These are phyloP conservation scores for Myxozyma neotropica DNA, from an alignment of 805 yeast species.

Conservation along the genomic window DNA sequence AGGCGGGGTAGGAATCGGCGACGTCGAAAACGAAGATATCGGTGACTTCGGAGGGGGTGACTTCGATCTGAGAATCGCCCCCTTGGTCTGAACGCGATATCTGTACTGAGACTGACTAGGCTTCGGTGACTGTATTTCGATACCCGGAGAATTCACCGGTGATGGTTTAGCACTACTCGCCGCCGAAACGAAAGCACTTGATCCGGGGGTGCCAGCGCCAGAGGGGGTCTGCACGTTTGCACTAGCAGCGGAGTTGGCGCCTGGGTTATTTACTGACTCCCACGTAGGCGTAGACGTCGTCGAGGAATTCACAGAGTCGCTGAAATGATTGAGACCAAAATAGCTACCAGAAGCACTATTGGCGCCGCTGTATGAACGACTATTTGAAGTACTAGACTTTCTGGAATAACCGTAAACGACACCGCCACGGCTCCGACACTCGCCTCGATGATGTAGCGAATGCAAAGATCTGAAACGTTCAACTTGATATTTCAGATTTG, in stretches of 20 bases:
- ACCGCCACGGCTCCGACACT: not conserved
- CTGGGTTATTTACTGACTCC: constrained; percentile 7
- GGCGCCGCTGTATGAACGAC: constrained; percentile 2
- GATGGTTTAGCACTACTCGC: constrained; percentile 7
- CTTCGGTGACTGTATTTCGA: not conserved
- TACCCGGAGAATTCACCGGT: constrained; percentile 13
- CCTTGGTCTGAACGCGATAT: not conserved
- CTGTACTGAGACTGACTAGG: not conserved
- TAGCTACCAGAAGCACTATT: constrained; percentile 10
- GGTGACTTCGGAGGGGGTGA: constrained; percentile 32
- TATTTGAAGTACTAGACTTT: constrained; percentile 11
- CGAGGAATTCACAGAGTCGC: constrained; percentile 9
- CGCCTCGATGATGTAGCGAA: not conserved
- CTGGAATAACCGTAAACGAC: constrained; percentile 2
- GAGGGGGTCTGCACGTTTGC: not conserved
- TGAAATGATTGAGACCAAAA: constrained; percentile 5
- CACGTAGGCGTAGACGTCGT: constrained; percentile 12
- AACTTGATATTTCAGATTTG: constrained; percentile 36
- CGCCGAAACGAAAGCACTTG: constrained; percentile 4
- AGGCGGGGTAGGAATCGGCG: constrained; percentile 7
- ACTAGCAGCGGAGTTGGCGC: not conserved
- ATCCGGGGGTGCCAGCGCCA: constrained; percentile 2
- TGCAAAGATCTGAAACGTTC: constrained; percentile 17
- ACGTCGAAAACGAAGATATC: constrained; percentile 24
- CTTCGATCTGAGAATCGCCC: not conserved